These are phyloP conservation scores for Phragmites australis DNA, from an alignment of 176 grass and related monocot genomes.

Conservation along the genomic window DNA sequence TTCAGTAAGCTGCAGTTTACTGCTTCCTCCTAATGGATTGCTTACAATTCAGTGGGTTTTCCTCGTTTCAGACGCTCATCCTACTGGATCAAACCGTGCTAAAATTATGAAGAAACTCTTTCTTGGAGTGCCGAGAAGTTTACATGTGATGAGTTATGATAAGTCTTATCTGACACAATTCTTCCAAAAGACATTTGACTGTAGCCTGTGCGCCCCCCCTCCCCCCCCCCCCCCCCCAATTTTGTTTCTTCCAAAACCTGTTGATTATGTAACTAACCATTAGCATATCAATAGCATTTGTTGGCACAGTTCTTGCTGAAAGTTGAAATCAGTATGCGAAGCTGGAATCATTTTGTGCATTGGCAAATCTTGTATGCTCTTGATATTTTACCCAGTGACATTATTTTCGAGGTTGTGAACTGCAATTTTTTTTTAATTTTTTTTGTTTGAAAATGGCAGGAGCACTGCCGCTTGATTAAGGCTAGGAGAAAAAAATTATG, in stretches of 20 bases:
- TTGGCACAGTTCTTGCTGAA: neutral
- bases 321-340: slow-evolving; percentile 3
- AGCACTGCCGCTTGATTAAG: no score
- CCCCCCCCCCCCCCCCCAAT: no score
- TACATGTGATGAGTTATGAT: slow-evolving; percentile 45
- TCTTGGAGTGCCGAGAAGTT: slow-evolving; percentile 13
- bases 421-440: neutral
- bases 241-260: neutral
- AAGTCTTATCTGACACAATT: slow-evolving; percentile 13
- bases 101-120: slow-evolving; percentile 18
- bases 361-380: neutral
- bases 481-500: no score
- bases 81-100: neutral
- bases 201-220: no score
- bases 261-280: slow-evolving; percentile 6
- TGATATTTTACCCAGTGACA: neutral
- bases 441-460: neutral
- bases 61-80: slow-evolving; percentile 9
- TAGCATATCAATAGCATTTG: neutral
- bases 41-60: neutral
- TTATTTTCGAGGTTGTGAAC: neutral
- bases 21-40: neutral
- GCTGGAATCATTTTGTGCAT: neutral
- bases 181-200: slow-evolving; percentile 11
- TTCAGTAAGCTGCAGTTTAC: neutral